Evolutionary conservation across 1,284 basidiomycete genomes (phyloP).

Genomic region (Amylostereum chailletii): DNA sequence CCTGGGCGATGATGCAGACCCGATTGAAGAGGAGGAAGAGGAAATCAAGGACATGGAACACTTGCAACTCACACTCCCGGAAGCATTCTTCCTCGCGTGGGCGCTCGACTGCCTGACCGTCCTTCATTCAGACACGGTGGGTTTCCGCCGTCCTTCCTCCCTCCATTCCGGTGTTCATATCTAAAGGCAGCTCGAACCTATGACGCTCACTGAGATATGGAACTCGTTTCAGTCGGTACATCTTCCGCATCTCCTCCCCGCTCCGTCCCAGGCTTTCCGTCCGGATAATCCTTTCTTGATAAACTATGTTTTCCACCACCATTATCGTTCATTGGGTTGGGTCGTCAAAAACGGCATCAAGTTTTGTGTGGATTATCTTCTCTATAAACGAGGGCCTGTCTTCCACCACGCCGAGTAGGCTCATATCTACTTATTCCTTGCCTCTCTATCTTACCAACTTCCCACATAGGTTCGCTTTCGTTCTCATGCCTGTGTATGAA

Average conservation of each 20-base stretch:
- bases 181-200: constrained; percentile 33
- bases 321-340: constrained; percentile 97
- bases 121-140: constrained; percentile 53
- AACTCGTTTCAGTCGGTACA: constrained; percentile 41
- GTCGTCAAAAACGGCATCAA: constrained; percentile 94
- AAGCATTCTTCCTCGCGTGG: constrained; percentile 89
- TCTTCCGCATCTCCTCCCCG: constrained; percentile 15
- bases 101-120: constrained; percentile 81
- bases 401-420: constrained; percentile 93
- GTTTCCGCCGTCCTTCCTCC: constrained; percentile 12
- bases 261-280: constrained; percentile 26
- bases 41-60: constrained; percentile 74
- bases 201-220: constrained; percentile 55
- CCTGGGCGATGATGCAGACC: constrained; percentile 6
- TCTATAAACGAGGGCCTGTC: constrained; percentile 93
- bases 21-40: constrained; percentile 23
- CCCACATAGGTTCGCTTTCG: constrained; percentile 73
- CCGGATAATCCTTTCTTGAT: constrained; percentile 92
- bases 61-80: constrained; percentile 85
- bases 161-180: constrained; percentile 6
- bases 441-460: not conserved
- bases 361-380: constrained; percentile 91
- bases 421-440: not conserved
- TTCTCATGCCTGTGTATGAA: constrained; percentile 86
- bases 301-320: constrained; percentile 88